These are phyloP conservation scores for Chlorella sorokiniana DNA, from an alignment of 139 green algal genomes.

Conservation along the genomic window DNA sequence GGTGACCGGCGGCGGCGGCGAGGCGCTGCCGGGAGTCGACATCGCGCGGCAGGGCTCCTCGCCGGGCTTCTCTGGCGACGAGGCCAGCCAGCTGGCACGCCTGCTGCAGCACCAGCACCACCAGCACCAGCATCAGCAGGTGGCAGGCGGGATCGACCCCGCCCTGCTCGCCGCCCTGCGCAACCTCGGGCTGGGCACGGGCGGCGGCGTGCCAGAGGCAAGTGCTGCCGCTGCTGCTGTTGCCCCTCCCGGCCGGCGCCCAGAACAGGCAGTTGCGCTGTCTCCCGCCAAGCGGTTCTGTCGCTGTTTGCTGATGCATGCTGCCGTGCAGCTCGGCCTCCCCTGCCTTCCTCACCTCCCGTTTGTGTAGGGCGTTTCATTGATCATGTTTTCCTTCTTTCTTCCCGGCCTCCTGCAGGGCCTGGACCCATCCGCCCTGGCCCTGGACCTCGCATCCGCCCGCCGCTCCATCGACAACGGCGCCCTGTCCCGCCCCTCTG, in stretches of 20 bases:
- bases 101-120: slow-evolving; percentile 20
- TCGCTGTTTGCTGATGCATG: too few relatives aligned
- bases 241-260: too few relatives aligned
- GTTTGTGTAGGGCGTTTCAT: background rate
- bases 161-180: slow-evolving; percentile 36
- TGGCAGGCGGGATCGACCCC: slow-evolving; percentile 19
- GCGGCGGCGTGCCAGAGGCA: background rate
- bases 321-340: too few relatives aligned
- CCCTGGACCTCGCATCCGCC: background rate
- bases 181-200: slow-evolving; percentile 14
- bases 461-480: slow-evolving; percentile 34
- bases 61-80: background rate
- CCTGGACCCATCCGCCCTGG: background rate
- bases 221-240: too few relatives aligned
- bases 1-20: background rate
- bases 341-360: background rate
- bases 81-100: slow-evolving; percentile 19
- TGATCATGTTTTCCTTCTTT: background rate
- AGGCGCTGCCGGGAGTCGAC: background rate
- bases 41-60: slow-evolving; percentile 3
- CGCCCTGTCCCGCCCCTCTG: background rate
- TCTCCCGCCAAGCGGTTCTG: too few relatives aligned
- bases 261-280: too few relatives aligned
- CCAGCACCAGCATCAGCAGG: background rate
- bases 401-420: background rate